Conservation (phyloP, 1,284 basidiomycete species). For the Fomitopsis palustris region DNA sequence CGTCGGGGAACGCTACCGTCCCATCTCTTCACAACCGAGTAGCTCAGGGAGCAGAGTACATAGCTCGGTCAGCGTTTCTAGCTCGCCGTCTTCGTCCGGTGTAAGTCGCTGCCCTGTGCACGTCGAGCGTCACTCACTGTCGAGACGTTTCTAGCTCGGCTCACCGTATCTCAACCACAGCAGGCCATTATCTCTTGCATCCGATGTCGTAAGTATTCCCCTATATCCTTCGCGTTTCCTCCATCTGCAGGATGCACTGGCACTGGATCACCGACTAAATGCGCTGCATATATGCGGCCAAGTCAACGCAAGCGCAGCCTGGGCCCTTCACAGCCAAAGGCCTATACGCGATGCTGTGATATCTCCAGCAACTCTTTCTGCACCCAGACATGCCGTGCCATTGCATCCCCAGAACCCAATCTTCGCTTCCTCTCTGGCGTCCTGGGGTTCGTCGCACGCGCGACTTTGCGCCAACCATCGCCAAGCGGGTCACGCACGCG, state of each 20-base stretch:
- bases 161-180: slow-evolving; percentile 26
- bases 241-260: too few relatives aligned
- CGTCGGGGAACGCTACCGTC: slow-evolving; percentile 6
- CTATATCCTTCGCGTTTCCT: too few relatives aligned
- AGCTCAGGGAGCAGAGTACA: slow-evolving; percentile 7
- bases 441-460: not conserved
- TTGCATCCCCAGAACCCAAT: slow-evolving; percentile 16
- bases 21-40: slow-evolving; percentile 4
- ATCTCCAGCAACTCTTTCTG: too few relatives aligned
- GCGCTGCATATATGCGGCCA: too few relatives aligned
- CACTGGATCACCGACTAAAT: too few relatives aligned
- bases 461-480: not conserved
- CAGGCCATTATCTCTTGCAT: slow-evolving; percentile 28
- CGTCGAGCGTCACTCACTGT: not conserved
- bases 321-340: too few relatives aligned
- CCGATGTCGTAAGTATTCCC: slow-evolving; percentile 13
- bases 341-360: too few relatives aligned
- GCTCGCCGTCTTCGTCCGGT: slow-evolving; percentile 20
- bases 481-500: not conserved
- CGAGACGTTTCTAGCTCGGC: slow-evolving; percentile 14
- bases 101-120: slow-evolving; percentile 9
- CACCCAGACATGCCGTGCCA: not conserved
- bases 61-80: slow-evolving; percentile 16
- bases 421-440: not conserved
- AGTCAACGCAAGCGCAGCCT: too few relatives aligned